phyloP scores from a whole-genome alignment of 2,329 filamentous ascomycete species.

The Clonostachys solani region DNA sequence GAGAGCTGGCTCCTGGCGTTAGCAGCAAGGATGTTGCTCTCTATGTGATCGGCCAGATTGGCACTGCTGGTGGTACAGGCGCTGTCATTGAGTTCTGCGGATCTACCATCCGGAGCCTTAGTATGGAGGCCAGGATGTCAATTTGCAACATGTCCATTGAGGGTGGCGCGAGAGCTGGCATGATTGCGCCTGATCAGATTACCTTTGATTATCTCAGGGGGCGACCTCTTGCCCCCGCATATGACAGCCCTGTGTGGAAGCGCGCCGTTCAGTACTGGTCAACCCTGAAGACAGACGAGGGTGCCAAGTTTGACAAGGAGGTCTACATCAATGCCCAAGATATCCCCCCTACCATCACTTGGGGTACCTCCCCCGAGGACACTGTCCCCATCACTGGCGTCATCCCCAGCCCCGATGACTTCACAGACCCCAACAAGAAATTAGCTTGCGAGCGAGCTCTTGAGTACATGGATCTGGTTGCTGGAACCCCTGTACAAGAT shows the following conservation, averaged over 20 bases:
- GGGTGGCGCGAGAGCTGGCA: conserved; percentile 88
- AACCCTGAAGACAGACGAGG: conserved; percentile 78
- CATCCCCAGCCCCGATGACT: conserved; percentile 89
- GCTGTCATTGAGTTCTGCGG: conserved; percentile 97
- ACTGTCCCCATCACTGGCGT: conserved; percentile 88
- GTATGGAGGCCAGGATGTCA: conserved; percentile 98
- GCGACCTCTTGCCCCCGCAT: conserved; percentile 80
- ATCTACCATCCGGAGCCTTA: conserved; percentile 82
- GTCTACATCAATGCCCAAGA: conserved; percentile 90
- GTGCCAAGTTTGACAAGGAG: conserved; percentile 84
- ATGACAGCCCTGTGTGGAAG: conserved; percentile 83
- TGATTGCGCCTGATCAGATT: conserved; percentile 91
- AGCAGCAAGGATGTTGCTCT: conserved; percentile 95
- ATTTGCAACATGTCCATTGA: conserved; percentile 99
- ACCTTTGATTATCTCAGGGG: conserved; percentile 96
- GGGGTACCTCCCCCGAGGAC: conserved; percentile 96
- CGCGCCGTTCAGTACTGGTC: conserved; percentile 86
- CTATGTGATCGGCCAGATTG: conserved; percentile 88
- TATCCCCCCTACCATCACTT: conserved; percentile 88
- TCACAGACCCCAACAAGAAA: conserved; percentile 76
- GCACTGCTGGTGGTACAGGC: conserved; percentile 91
- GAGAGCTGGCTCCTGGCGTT: conserved; percentile 83
- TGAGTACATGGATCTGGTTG: conserved; percentile 91
- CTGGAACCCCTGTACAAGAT: conserved; percentile 90
- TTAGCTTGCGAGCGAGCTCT: conserved; percentile 74